phyloP scores from a whole-genome alignment of 2,329 filamentous ascomycete genomes.

The Aspergillus terreus region DNA sequence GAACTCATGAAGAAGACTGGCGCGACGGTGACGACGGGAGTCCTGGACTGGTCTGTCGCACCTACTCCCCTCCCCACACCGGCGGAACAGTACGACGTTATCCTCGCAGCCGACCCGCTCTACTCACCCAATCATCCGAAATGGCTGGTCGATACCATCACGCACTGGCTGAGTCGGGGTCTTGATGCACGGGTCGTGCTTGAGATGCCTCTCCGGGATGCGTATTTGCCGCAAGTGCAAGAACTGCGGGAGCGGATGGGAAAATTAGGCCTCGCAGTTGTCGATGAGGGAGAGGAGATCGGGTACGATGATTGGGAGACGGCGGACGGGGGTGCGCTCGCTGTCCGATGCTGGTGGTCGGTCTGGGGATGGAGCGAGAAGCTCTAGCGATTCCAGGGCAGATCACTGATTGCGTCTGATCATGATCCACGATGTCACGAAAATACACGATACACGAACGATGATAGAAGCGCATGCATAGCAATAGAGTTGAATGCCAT shows the following conservation, averaged over 20 bases:
- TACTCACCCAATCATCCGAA: constrained; percentile 80
- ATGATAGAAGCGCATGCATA: constrained; percentile 3
- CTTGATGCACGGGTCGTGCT: constrained; percentile 64
- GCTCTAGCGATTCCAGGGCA: constrained; percentile 16
- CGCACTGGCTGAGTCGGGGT: constrained; percentile 59
- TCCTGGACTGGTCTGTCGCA: constrained; percentile 66
- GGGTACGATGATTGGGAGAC: constrained; percentile 48
- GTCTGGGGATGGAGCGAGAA: constrained; percentile 43
- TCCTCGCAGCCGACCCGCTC: constrained; percentile 80
- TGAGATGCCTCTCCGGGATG: constrained; percentile 76
- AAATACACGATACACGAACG: constrained; percentile 21
- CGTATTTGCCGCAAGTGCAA: constrained; percentile 58
- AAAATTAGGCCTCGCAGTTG: constrained; percentile 47
- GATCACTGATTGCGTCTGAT: background rate
- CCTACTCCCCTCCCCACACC: constrained; percentile 24
- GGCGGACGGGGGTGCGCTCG: constrained; percentile 38
- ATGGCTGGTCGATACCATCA: constrained; percentile 68
- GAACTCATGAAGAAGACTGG: constrained; percentile 52
- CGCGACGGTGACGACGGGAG: constrained; percentile 58
- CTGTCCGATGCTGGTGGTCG: constrained; percentile 47
- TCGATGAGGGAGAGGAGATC: constrained; percentile 48
- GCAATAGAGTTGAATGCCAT: constrained; percentile 7
- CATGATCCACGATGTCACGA: constrained; percentile 27
- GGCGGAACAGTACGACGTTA: constrained; percentile 53
- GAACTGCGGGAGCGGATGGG: constrained; percentile 62